Conservation (phyloP, 139 green algal species). For the Chlamydomonas sphaeroides region DNA sequence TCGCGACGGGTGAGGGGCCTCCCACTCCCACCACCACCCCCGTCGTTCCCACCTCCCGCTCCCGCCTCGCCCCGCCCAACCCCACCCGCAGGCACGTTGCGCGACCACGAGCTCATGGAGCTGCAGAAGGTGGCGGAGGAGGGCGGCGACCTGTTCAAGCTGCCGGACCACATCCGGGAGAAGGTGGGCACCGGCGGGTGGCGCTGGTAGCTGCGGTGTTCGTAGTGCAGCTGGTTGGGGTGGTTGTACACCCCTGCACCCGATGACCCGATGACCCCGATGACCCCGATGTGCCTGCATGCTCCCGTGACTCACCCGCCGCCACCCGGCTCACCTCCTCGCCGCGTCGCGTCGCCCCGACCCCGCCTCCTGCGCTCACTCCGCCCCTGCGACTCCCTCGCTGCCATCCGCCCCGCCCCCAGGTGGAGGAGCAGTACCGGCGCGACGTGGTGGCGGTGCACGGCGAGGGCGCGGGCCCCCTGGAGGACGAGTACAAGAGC, state of each 20-base stretch:
- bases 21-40: slow-evolving; percentile 29
- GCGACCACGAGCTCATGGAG: slow-evolving; percentile 47
- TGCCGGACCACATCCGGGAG: slow-evolving; percentile 72
- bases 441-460: slow-evolving; percentile 61
- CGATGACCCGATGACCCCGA: no score
- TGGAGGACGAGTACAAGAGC: slow-evolving; percentile 87
- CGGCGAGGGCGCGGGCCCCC: slow-evolving; percentile 57
- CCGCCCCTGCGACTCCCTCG: no score
- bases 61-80: not conserved
- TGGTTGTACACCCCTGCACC: no score
- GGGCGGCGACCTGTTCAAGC: slow-evolving; percentile 69
- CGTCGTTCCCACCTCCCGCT: not conserved
- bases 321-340: no score
- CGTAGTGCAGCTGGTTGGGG: not conserved
- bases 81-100: slow-evolving; percentile 45
- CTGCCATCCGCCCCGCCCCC: no score
- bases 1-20: no score
- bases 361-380: no score
- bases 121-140: slow-evolving; percentile 32
- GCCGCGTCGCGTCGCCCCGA: no score
- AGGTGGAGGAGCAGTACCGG: slow-evolving; percentile 77
- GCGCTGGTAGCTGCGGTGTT: no score
- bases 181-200: slow-evolving; percentile 39
- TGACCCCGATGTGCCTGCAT: no score
- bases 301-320: no score